Conservation (phyloP, 164 flowering plant genomes). For the Hamamelis virginiana region DNA sequence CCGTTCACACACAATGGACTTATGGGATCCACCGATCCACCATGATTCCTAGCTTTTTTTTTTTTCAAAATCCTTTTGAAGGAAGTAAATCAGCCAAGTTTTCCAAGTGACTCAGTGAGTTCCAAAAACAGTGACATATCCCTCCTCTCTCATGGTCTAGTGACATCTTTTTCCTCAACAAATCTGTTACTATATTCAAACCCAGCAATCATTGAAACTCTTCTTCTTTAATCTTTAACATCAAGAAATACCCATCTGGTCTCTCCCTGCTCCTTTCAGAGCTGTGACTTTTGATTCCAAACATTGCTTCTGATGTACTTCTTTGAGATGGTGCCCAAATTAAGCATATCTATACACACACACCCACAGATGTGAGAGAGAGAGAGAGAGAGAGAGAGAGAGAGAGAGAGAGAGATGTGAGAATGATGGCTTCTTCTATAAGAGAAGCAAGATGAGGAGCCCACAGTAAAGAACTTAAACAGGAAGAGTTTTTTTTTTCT, state of each 20-base stretch:
- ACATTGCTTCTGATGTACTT: slow-evolving; percentile 19
- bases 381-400: too few species aligned
- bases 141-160: not conserved
- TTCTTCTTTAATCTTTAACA: slow-evolving; percentile 11
- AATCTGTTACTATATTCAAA: slow-evolving; percentile 10
- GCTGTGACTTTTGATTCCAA: slow-evolving; percentile 2
- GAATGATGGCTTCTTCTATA: slow-evolving; percentile 33
- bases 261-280: not conserved
- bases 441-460: slow-evolving; percentile 35
- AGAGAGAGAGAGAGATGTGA: not conserved
- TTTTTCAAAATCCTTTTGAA: too few species aligned
- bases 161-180: slow-evolving; percentile 3
- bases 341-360: slow-evolving; percentile 21
- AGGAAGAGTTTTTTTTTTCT: too few species aligned
- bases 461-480: slow-evolving; percentile 12
- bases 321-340: slow-evolving; percentile 28
- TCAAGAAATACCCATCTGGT: slow-evolving; percentile 6
- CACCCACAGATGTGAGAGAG: too few species aligned
- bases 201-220: slow-evolving; percentile 9
- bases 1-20: too few species aligned
- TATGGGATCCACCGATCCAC: too few species aligned
- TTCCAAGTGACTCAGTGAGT: not conserved
- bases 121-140: not conserved
- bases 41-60: too few species aligned
- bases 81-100: not conserved